Base-by-base conservation (phyloP, 2,329 filamentous ascomycete genomes). In the Shiraia sp. region DNA sequence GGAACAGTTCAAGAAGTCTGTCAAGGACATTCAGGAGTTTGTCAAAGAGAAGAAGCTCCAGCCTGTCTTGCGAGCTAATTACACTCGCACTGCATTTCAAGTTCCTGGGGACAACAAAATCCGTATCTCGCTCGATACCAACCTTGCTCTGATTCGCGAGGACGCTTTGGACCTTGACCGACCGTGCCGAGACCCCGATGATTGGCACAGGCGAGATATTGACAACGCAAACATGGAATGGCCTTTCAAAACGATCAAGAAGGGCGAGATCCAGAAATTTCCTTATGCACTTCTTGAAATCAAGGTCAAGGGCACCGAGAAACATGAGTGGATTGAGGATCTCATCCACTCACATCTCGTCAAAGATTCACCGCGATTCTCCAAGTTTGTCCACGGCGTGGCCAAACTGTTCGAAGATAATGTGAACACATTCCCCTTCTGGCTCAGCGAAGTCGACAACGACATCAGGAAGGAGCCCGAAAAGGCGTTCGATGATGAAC, bases 381-480 rank as follows among this genome's bases (percentile, higher is more conserved):
- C 90, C 59, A 99, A 99, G 69, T 99, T 97, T 58, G 87, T 95
- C 2, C 92, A 99, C 60, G 93, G 93, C 47, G 85, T 95, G 4
- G 91, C 92, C 6, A 85, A 86, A 27, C 78, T 99, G 2, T 97
- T 97, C 56, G 93, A 97, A 61, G 75, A 99, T 69, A 83, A 96
- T 62, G 91, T 99, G 68, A 97, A 97, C 72, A 91, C 83, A 49
- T 84, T 97, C 61, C 93, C 93, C 10, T 96, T 97, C 75, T 99
- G 93, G 93, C 80, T 97, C 24, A 86, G 86, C 59, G 88, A 95
- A 49, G 79, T 97, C 30, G 92, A 96, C 65, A 88, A 82, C 23
- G 93, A 99, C 65, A 99, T 99, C 63, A 86, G 92, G 55, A 90
- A 88, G 65, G 91, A 97, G 65, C 93, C 93, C 0, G 88, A 93